Evolutionary conservation across 2,329 filamentous ascomycete species (phyloP).

Genomic region (Beauveria pseudobassiana): DNA sequence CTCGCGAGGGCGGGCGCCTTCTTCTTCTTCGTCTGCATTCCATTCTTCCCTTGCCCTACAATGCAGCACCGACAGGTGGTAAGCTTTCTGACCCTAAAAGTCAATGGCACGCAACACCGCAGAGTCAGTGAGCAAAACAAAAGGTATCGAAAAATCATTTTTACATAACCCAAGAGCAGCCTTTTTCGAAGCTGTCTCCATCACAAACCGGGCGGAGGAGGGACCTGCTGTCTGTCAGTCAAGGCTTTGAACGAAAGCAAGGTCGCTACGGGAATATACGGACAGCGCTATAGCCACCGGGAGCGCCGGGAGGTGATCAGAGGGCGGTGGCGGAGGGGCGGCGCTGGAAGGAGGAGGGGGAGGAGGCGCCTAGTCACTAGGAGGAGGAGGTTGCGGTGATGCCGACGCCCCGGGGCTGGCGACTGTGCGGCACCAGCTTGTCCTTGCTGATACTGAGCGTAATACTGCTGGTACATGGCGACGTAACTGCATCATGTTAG

Average conservation of each 20-base stretch:
- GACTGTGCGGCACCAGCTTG: constrained; percentile 16
- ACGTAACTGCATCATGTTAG: constrained; percentile 40
- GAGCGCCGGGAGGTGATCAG: constrained; percentile 40
- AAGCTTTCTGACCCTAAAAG: constrained; percentile 6
- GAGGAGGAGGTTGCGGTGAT: constrained; percentile 50
- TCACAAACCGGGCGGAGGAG: constrained; percentile 48
- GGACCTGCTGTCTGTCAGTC: constrained; percentile 33
- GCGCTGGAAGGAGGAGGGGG: constrained; percentile 50
- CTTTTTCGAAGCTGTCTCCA: constrained; percentile 3
- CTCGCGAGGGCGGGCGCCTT: not conserved
- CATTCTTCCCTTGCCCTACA: not conserved
- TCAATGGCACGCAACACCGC: constrained; percentile 3
- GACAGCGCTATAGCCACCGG: constrained; percentile 57
- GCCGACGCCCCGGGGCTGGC: constrained; percentile 33
- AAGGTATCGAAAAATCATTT: not conserved
- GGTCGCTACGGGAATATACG: constrained; percentile 21
- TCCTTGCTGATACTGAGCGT: constrained; percentile 36
- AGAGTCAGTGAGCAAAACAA: constrained; percentile 8
- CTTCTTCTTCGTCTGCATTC: not conserved
- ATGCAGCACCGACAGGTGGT: not conserved
- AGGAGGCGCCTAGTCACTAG: constrained; percentile 53
- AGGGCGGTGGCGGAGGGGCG: constrained; percentile 43
- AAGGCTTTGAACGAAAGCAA: not conserved
- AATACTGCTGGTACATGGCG: constrained; percentile 69
- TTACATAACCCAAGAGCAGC: constrained; percentile 12